Conservation (phyloP, 257 asterid genomes). For the Jaltomata sinuosa region DNA sequence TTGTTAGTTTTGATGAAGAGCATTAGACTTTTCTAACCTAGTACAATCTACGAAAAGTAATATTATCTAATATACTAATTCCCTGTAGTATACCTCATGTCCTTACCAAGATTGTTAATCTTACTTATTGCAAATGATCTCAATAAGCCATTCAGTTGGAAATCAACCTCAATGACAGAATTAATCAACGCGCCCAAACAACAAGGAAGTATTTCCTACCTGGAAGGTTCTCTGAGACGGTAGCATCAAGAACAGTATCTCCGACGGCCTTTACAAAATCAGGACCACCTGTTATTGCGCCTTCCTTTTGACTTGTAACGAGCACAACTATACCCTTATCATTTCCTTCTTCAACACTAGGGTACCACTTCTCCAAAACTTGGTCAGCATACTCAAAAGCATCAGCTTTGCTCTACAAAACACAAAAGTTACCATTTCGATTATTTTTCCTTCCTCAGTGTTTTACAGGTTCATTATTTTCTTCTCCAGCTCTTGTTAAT, state of each 20-base stretch:
- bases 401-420: slow-evolving; percentile 86
- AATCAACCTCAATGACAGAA: neutral
- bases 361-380: slow-evolving; percentile 87
- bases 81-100: neutral
- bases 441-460: neutral
- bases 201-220: slow-evolving; percentile 23
- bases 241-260: slow-evolving; percentile 82
- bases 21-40: neutral
- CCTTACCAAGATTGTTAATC: neutral
- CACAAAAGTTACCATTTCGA: neutral
- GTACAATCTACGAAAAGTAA: neutral
- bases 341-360: slow-evolving; percentile 72
- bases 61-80: neutral
- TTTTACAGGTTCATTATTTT: neutral
- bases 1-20: neutral
- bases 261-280: slow-evolving; percentile 84
- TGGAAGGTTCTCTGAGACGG: slow-evolving; percentile 93
- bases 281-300: slow-evolving; percentile 97
- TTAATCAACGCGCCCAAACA: neutral
- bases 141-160: neutral
- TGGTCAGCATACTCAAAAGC: slow-evolving; percentile 98
- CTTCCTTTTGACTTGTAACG: slow-evolving; percentile 95
- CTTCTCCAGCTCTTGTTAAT: neutral
- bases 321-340: slow-evolving; percentile 93
- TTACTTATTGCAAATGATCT: neutral